Conservation (phyloP, 83 land plant genomes). For the Thuja plicata region DNA sequence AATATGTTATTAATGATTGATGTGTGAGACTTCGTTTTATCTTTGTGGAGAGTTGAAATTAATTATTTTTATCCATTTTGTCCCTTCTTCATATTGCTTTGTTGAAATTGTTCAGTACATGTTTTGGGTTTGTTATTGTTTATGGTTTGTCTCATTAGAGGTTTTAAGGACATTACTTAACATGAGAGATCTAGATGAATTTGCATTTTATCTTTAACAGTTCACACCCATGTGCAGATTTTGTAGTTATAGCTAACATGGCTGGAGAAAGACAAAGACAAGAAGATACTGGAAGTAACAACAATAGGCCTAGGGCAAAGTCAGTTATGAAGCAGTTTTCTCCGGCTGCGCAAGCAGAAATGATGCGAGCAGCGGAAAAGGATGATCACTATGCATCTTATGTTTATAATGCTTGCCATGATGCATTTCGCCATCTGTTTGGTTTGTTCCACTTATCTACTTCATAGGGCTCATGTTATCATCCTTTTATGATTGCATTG, state of each 20-base stretch:
- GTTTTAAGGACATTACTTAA: background rate
- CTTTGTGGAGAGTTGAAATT: background rate
- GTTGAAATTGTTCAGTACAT: background rate
- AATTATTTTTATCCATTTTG: background rate
- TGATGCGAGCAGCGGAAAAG: conserved; percentile 99
- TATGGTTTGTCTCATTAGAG: background rate
- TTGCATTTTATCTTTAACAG: background rate
- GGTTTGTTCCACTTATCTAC: conserved; percentile 42
- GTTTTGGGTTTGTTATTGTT: background rate
- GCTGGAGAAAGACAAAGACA: background rate
- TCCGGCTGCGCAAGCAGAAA: conserved; percentile 86
- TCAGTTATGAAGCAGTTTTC: conserved; percentile 40
- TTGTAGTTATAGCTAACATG: background rate
- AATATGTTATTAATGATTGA: background rate
- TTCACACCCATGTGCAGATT: background rate
- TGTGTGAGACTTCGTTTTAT: background rate
- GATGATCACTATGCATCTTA: conserved; percentile 90
- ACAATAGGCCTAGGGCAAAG: background rate
- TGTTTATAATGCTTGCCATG: conserved; percentile 91
- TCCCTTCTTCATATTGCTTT: background rate
- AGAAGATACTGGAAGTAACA: background rate
- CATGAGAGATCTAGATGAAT: background rate
- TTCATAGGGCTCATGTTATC: background rate
- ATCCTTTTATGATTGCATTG: background rate
- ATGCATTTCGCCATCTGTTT: conserved; percentile 91